phyloP scores from a whole-genome alignment of 108 stramenopile species.

The Stephanodiscus triporus region DNA sequence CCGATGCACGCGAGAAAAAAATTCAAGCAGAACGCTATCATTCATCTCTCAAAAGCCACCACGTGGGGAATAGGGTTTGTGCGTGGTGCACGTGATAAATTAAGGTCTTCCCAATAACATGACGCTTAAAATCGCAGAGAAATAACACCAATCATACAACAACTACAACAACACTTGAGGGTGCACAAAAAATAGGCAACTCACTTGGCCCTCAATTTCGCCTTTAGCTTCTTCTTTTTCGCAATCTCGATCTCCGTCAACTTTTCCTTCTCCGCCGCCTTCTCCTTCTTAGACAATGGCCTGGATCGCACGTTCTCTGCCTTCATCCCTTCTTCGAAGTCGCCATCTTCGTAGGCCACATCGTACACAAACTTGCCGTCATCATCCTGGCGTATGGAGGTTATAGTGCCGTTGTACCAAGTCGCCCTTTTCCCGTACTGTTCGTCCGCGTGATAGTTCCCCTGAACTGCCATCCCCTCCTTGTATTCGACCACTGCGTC shows the following conservation, averaged over 20 bases:
- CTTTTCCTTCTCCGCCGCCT: constrained; percentile 52
- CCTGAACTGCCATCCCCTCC: constrained; percentile 71
- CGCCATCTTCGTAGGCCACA: constrained; percentile 87
- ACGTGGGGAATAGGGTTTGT: constrained; percentile 17
- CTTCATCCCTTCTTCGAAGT: constrained; percentile 79
- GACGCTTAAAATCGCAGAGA: constrained; percentile 31
- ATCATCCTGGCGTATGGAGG: constrained; percentile 42
- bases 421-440: constrained; percentile 76
- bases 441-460: constrained; percentile 77
- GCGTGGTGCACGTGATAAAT: constrained; percentile 29
- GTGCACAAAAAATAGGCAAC: constrained; percentile 20
- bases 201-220: constrained; percentile 77
- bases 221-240: constrained; percentile 69
- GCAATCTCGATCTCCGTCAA: constrained; percentile 33
- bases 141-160: constrained; percentile 27
- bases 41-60: constrained; percentile 40
- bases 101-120: constrained; percentile 24
- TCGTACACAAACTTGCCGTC: constrained; percentile 67
- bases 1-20: constrained; percentile 47
- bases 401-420: constrained; percentile 76
- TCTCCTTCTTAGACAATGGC: constrained; percentile 54
- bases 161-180: constrained; percentile 22
- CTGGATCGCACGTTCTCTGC: constrained; percentile 63
- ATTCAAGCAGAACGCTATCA: constrained; percentile 56
- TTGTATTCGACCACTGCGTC: constrained; percentile 38